phyloP scores from a whole-genome alignment of 331 rosid species.

The Saraca asoca region DNA sequence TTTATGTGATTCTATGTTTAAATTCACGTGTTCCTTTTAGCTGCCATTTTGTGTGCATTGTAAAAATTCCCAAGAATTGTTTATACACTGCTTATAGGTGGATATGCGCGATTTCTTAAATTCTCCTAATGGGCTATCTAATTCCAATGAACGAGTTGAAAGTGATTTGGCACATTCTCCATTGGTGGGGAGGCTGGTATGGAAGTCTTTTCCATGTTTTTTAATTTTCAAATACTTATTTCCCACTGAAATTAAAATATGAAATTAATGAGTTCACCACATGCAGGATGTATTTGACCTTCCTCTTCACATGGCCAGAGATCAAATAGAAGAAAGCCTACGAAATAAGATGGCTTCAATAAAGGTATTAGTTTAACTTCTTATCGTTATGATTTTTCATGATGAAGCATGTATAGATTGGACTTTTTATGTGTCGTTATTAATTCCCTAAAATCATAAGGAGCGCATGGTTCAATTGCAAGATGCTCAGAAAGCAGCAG shows the following conservation, averaged over 20 bases:
- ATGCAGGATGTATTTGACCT: conserved; percentile 94
- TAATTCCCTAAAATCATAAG: conserved; percentile 51
- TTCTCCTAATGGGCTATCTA: conserved; percentile 82
- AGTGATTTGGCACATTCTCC: conserved; percentile 75
- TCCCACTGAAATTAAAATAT: neutral
- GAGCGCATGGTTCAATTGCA: conserved; percentile 97
- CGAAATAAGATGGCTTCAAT: conserved; percentile 95
- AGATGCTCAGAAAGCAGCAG: conserved; percentile 96
- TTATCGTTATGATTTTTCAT: conserved; percentile 17
- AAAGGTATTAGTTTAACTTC: conserved; percentile 55
- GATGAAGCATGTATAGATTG: conserved; percentile 15
- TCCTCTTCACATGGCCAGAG: conserved; percentile 98
- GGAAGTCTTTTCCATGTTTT: conserved; percentile 18
- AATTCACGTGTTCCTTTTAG: neutral
- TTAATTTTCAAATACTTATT: conserved; percentile 1
- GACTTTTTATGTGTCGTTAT: conserved; percentile 1
- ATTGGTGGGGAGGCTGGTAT: conserved; percentile 91
- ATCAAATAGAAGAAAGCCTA: conserved; percentile 95
- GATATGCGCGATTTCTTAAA: conserved; percentile 98
- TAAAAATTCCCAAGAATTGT: conserved; percentile 30
- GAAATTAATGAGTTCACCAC: conserved; percentile 20
- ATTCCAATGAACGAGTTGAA: conserved; percentile 66
- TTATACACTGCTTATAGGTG: conserved; percentile 49
- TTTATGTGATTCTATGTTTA: neutral
- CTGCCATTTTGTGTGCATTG: conserved; percentile 13